Evolutionary conservation across 75 land plant genomes (phyloP), one percentile per base, ranked within the genome.

Genomic region (Sequoiadendron giganteum): DNA sequence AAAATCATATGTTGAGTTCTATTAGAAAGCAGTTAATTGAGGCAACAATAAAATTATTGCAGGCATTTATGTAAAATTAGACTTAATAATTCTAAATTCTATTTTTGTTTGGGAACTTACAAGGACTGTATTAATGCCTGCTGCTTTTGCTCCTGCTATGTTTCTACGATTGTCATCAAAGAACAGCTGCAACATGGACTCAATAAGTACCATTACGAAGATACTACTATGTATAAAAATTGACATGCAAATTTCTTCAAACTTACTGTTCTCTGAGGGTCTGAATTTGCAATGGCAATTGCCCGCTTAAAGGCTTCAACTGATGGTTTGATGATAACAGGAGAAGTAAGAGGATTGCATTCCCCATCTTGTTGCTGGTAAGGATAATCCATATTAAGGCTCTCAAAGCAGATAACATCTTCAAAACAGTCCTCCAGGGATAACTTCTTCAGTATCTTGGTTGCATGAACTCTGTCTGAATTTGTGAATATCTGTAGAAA

Each of bases 121-220:
- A 94, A 95, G 54, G 85, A 89, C 96, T 49, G 95, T 95, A 0
- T 91, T 88, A 28, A 95, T 90, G 2, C 95, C 96, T 40, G 86
- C 58, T 58, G 91, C 85, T 39, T 94, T 95, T 28, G 93, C 96
- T 38, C 90, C 95, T 32, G 89, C 89, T 65, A 94, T 89, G 87
- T 95, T 95, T 18, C 90, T 82, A 16, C 83, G 86, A 86, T 90
- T 93, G 88, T 95, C 95, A 80, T 95, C 96, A 65, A 94, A 91
- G 87, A 93, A 95, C 39, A 95, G 88, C 94, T 94, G 92, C 75
- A 80, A 82, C 3, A 58, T 32, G 58, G 42, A 11, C 3, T 18
- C 7, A 38, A 15, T 78, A 39, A 78, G 34, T 45, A 48, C 25
- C 81, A 81, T 75, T 48, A 7, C 13, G n/a, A 38, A 87, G 15